Percentiles rank a stretch among this genome's conserved stretches.
Conservation (phyloP, 805 yeast genomes). For the Citeromyces nyonsensis region DNA sequence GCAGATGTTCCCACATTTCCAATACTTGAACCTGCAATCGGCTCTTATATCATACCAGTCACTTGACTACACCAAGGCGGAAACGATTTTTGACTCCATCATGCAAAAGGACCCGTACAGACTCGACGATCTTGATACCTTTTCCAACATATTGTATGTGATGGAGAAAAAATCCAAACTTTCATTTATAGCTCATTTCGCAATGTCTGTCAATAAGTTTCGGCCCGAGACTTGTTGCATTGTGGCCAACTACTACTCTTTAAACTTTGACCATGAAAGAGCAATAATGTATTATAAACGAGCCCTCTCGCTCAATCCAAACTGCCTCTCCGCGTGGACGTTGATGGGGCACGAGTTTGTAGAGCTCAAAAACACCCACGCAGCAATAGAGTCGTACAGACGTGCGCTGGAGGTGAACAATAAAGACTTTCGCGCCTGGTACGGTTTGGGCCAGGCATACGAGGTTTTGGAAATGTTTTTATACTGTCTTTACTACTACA, state of each 20-base stretch:
- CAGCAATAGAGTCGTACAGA: slow-evolving; percentile 91
- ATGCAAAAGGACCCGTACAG: slow-evolving; percentile 67
- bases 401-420: slow-evolving; percentile 83
- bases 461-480: slow-evolving; percentile 92
- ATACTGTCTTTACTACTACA: slow-evolving; percentile 85
- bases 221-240: slow-evolving; percentile 93
- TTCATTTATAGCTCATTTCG: slow-evolving; percentile 75
- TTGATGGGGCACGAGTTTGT: slow-evolving; percentile 98
- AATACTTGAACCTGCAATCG: slow-evolving; percentile 63
- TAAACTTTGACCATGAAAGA: slow-evolving; percentile 86
- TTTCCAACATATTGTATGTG: slow-evolving; percentile 89
- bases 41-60: slow-evolving; percentile 74
- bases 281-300: slow-evolving; percentile 88
- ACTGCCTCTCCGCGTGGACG: slow-evolving; percentile 89
- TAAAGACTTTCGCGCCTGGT: slow-evolving; percentile 94
- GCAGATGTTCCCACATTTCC: slow-evolving; percentile 52
- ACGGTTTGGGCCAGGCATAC: slow-evolving; percentile 95
- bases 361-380: slow-evolving; percentile 89
- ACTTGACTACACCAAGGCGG: slow-evolving; percentile 76
- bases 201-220: slow-evolving; percentile 68
- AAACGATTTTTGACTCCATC: slow-evolving; percentile 61
- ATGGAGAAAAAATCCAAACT: slow-evolving; percentile 80
- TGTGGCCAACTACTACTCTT: slow-evolving; percentile 83
- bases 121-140: slow-evolving; percentile 81
- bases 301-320: slow-evolving; percentile 68